Percentiles rank a stretch among this genome's conserved stretches.
Conservation (phyloP, 2,329 filamentous ascomycete genomes). For the Paecilomyces sp. region DNA sequence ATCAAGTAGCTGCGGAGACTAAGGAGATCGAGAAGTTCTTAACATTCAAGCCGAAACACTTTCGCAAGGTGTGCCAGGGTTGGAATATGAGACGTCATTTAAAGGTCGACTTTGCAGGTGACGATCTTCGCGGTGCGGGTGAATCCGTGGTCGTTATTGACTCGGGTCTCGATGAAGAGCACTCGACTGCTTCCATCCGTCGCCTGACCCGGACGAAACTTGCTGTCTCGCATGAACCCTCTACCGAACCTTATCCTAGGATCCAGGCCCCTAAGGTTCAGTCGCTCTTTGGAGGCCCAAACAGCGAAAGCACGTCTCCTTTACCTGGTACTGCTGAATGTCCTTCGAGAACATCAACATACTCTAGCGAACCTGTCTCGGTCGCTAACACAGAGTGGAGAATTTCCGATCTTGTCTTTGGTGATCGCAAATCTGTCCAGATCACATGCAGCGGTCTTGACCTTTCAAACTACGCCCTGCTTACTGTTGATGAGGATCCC, state of each 20-base stretch:
- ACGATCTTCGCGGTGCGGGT: constrained; percentile 67
- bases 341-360: constrained; percentile 25
- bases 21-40: constrained; percentile 74
- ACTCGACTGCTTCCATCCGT: constrained; percentile 43
- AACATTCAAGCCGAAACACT: constrained; percentile 65
- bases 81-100: constrained; percentile 89
- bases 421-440: constrained; percentile 50
- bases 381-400: constrained; percentile 58
- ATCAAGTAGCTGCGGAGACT: constrained; percentile 69
- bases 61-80: constrained; percentile 67
- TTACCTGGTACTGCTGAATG: not conserved
- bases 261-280: constrained; percentile 14
- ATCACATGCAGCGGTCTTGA: constrained; percentile 70
- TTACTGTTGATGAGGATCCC: constrained; percentile 73
- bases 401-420: constrained; percentile 54
- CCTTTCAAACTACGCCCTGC: constrained; percentile 61
- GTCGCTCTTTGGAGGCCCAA: constrained; percentile 47
- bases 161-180: constrained; percentile 59
- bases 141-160: constrained; percentile 70
- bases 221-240: constrained; percentile 17
- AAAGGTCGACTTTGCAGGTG: constrained; percentile 81
- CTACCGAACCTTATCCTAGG: constrained; percentile 9
- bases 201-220: constrained; percentile 52
- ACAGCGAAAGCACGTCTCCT: constrained; percentile 7
- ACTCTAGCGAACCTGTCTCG: constrained; percentile 23